Evolutionary conservation across 2,329 filamentous ascomycete species (phyloP).

Genomic region (Aspergillus pseudoglaucus): DNA sequence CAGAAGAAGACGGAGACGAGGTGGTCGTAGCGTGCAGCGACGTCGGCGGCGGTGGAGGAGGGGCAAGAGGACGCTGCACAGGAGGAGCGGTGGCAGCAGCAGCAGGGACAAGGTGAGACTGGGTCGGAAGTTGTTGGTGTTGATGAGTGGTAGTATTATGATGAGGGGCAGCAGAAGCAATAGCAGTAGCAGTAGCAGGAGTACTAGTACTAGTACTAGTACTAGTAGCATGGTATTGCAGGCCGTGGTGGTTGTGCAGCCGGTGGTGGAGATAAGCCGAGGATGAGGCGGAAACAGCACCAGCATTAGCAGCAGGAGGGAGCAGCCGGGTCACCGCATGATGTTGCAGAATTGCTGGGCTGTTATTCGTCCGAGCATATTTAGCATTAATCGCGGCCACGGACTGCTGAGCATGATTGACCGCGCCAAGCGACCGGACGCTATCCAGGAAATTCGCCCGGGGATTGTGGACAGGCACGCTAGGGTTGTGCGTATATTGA

Average conservation of each 20-base stretch:
- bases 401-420: conserved; percentile 1
- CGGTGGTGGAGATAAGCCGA: conserved; percentile 17
- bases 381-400: too few species aligned
- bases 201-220: conserved; percentile 15
- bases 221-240: conserved; percentile 1
- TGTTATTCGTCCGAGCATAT: too few species aligned
- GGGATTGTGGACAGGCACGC: conserved; percentile 42
- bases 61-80: conserved; percentile 28
- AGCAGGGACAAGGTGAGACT: conserved; percentile 10
- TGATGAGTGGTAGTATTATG: conserved; percentile 9
- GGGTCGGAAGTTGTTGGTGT: conserved; percentile 9
- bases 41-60: conserved; percentile 21
- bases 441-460: conserved; percentile 46
- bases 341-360: background rate
- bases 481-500: conserved; percentile 78
- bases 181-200: background rate
- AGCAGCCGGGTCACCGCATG: conserved; percentile 17
- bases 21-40: conserved; percentile 7
- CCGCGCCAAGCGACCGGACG: conserved; percentile 35
- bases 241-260: conserved; percentile 13
- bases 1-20: conserved; percentile 30
- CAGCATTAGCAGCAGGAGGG: conserved; percentile 3
- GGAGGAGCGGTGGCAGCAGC: conserved; percentile 10
- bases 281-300: background rate
- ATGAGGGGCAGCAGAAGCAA: conserved; percentile 4